phyloP scores from a whole-genome alignment of 2,329 filamentous ascomycete species.

The Xenoacremonium recifei region DNA sequence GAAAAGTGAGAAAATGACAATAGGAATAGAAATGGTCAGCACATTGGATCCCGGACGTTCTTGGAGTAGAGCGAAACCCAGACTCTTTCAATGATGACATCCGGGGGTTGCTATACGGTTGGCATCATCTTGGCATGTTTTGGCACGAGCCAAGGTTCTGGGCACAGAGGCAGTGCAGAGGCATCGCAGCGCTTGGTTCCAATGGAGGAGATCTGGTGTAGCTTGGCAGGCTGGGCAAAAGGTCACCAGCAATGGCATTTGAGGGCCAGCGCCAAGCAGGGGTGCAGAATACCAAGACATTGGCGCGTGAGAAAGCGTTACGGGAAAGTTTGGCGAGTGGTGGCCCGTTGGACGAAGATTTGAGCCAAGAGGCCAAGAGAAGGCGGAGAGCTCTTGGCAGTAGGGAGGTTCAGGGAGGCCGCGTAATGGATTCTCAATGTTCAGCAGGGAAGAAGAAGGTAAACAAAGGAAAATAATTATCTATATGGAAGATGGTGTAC shows the following conservation, averaged over 20 bases:
- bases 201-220: slow-evolving; percentile 2
- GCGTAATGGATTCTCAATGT: slow-evolving; percentile 13
- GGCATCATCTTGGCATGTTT: too few relatives aligned
- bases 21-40: too few relatives aligned
- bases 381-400: slow-evolving; percentile 10
- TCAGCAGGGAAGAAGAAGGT: too few relatives aligned
- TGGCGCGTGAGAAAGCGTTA: background rate
- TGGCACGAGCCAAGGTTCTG: slow-evolving; percentile 24
- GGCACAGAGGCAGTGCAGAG: slow-evolving; percentile 25
- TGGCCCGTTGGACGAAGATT: slow-evolving; percentile 4
- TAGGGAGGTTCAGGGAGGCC: slow-evolving; percentile 5
- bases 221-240: slow-evolving; percentile 15
- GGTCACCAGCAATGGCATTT: background rate
- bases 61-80: too few relatives aligned
- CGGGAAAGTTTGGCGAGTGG: background rate
- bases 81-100: too few relatives aligned
- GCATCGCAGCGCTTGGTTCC: slow-evolving; percentile 3
- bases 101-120: too few relatives aligned
- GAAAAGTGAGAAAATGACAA: too few relatives aligned
- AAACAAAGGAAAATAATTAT: too few relatives aligned
- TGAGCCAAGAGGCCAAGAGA: slow-evolving; percentile 10
- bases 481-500: too few relatives aligned
- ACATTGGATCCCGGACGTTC: too few relatives aligned
- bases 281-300: background rate
- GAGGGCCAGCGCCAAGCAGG: background rate